Conservation (phyloP, 2,329 filamentous ascomycete genomes). For the Diaporthe sp. region DNA sequence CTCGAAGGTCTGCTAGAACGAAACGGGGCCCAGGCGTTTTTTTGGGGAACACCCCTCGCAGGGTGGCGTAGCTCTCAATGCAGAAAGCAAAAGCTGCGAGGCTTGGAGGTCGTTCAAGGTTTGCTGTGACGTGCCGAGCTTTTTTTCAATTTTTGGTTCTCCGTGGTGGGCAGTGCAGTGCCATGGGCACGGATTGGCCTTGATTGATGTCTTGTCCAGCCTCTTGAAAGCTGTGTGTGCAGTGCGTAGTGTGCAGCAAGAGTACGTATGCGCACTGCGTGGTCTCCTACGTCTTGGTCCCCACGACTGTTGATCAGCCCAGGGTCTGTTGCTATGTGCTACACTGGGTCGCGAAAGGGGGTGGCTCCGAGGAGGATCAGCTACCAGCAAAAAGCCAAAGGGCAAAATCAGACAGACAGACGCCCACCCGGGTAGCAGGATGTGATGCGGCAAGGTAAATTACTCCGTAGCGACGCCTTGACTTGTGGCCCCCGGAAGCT, state of each 20-base stretch:
- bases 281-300: conserved; percentile 3
- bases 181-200: not conserved
- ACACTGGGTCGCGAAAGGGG: conserved; percentile 33
- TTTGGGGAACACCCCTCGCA: not conserved
- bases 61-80: not conserved
- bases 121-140: conserved; percentile 22
- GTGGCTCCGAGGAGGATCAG: conserved; percentile 18
- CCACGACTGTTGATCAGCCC: conserved; percentile 13
- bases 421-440: not conserved
- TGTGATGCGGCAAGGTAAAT: conserved; percentile 9
- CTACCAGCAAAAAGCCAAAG: conserved; percentile 1
- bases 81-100: not conserved
- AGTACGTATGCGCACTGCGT: conserved; percentile 3
- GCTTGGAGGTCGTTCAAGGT: not conserved
- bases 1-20: conserved; percentile 27
- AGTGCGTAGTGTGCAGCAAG: not conserved
- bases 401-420: not conserved
- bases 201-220: not conserved
- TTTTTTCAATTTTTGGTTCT: conserved; percentile 4
- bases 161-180: not conserved
- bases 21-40: not conserved
- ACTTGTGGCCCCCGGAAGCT: conserved; percentile 28
- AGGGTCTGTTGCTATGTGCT: conserved; percentile 35
- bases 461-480: conserved; percentile 25
- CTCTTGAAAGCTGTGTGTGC: not conserved